Base-by-base conservation (phyloP, 306 rosid genomes). In the Prosopis cineraria region DNA sequence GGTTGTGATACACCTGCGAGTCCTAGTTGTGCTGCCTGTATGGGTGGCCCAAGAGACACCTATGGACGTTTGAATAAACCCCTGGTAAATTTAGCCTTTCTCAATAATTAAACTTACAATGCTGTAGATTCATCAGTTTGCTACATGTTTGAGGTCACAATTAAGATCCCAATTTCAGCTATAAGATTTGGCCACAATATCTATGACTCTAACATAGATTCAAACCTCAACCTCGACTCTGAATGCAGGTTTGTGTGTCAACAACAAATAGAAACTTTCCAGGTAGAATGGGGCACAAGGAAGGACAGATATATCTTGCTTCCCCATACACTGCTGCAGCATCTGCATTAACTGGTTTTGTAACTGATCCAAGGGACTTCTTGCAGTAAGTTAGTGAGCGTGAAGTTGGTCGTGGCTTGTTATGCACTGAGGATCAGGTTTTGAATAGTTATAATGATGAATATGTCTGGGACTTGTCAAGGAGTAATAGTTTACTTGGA, bases 261-360 rank as follows among this genome's bases (percentile, higher is more conserved):
- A 79, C 87, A 70, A 79, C 98, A 68, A 93, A 93, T 85, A 82
- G 94, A 72, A 93, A 93, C 87, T 91, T 93, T 77, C 98, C 93
- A 1, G 97, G 98, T 14, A 72, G 98, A 66, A 93, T 93, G 98
- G 98, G 98, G 39, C 97, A 91, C 87, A 88, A 69, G 56, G 97
- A 93, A 72, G 98, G 98, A 27, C 89, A 90, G 78, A 82, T 93
- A 65, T 93, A 91, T 80, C 98, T 93, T 58, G 93, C 97, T 76
- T 91, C 98, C 44, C 97, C 98, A 1, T 90, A 84, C 72, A 93
- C 98, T 10, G 97, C 97, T 5, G 97, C 98, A 29, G 98, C 97
- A 63, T 93, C 98, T 20, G 98, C 98, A 41, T 84, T 93, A 86
- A 90, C 98, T 6, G 98, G 98, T 59, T 86, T 83, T 25, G 88